Evolutionary conservation across 805 yeast genomes (phyloP).

Genomic region (Groenewaldozyma tartarivorans): DNA sequence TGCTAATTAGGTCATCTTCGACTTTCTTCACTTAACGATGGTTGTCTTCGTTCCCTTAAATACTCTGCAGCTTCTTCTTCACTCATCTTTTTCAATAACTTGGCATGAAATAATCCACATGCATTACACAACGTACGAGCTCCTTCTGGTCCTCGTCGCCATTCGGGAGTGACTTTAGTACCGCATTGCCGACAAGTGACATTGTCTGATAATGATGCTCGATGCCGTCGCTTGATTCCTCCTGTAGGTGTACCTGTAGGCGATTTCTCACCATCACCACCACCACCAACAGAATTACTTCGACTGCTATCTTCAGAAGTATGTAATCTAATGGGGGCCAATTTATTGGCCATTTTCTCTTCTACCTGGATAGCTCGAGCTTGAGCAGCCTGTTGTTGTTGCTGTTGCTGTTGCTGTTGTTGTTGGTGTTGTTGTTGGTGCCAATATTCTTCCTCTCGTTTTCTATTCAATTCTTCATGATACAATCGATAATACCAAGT

Average conservation of each 20-base stretch:
- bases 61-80: slow-evolving; percentile 41
- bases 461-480: slow-evolving; percentile 6
- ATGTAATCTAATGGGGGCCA: slow-evolving; percentile 1
- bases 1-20: no score
- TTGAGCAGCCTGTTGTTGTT: slow-evolving; percentile 5
- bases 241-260: background rate
- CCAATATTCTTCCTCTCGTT: background rate
- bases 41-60: slow-evolving; percentile 14
- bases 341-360: background rate
- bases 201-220: slow-evolving; percentile 12
- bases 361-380: slow-evolving; percentile 4
- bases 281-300: background rate
- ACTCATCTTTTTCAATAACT: slow-evolving; percentile 51
- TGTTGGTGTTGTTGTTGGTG: background rate
- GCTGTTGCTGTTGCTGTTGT: slow-evolving; percentile 5
- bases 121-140: slow-evolving; percentile 72
- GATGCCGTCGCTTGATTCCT: slow-evolving; percentile 9
- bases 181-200: slow-evolving; percentile 39
- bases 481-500: slow-evolving; percentile 14
- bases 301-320: background rate
- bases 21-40: background rate
- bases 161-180: slow-evolving; percentile 62
- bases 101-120: slow-evolving; percentile 69
- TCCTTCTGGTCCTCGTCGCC: slow-evolving; percentile 79
- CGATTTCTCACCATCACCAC: background rate